Evolutionary conservation across 2,329 filamentous ascomycete genomes (phyloP).

Genomic region (Hypoxylon sp.): DNA sequence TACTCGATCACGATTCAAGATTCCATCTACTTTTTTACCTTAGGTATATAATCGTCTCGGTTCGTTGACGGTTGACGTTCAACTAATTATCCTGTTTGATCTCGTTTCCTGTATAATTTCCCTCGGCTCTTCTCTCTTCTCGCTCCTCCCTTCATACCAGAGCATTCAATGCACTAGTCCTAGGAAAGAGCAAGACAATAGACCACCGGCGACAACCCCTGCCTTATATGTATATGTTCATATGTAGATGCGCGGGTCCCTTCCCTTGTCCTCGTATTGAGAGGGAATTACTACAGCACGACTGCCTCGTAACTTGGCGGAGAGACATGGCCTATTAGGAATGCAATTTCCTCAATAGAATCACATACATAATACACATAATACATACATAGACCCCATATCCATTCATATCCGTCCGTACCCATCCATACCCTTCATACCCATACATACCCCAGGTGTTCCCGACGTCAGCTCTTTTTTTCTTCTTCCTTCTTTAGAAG

Average conservation of each 20-base stretch:
- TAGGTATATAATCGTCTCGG: slow-evolving; percentile 6
- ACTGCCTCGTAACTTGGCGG: slow-evolving; percentile 7
- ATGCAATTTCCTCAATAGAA: slow-evolving; percentile 27
- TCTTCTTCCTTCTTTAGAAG: neutral
- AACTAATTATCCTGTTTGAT: neutral
- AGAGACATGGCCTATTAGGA: slow-evolving; percentile 17
- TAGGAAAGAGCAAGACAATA: slow-evolving; percentile 15
- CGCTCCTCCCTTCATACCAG: neutral
- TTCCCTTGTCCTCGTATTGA: slow-evolving; percentile 33
- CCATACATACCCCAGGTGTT: neutral
- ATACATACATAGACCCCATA: too few species aligned
- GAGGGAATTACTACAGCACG: slow-evolving; percentile 2
- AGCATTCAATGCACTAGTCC: slow-evolving; percentile 3
- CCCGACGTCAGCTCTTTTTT: neutral
- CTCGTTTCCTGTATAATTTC: neutral
- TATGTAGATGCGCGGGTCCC: slow-evolving; percentile 24
- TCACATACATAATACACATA: neutral
- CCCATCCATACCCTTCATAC: too few species aligned
- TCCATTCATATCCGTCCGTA: too few species aligned
- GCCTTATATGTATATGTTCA: too few species aligned
- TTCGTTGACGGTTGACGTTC: neutral
- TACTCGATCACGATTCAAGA: neutral
- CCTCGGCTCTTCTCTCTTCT: neutral
- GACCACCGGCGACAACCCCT: slow-evolving; percentile 5
- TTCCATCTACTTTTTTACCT: slow-evolving; percentile 2